Percentiles rank a stretch among this genome's conserved stretches.
These are phyloP conservation scores for Taphrina wiesneri DNA, from an alignment of 1,139 yeast species.

Conservation along the genomic window DNA sequence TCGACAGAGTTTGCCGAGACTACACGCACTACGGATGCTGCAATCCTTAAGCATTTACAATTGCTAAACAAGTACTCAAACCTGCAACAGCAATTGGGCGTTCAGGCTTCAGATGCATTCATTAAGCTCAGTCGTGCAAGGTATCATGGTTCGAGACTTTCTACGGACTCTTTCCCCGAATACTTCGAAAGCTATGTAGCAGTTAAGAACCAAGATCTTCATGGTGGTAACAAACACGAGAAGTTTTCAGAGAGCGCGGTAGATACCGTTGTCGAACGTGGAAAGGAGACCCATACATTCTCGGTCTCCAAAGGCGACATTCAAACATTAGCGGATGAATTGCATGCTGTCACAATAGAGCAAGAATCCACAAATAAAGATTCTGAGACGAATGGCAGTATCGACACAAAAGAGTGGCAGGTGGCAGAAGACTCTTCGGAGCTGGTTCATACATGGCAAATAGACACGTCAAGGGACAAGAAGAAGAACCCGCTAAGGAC, in stretches of 20 bases:
- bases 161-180: background rate
- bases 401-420: background rate
- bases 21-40: background rate
- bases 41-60: background rate
- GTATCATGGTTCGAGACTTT: background rate
- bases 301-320: too few species aligned
- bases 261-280: background rate
- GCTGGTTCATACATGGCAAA: background rate
- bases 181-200: background rate
- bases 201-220: background rate
- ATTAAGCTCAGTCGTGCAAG: constrained; percentile 1
- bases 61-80: background rate
- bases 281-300: background rate
- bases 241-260: too few species aligned
- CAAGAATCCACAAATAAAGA: background rate
- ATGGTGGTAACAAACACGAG: too few species aligned
- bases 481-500: constrained; percentile 1
- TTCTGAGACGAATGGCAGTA: too few species aligned
- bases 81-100: background rate
- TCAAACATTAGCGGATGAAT: background rate
- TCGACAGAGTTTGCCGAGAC: background rate
- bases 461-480: background rate
- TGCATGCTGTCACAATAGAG: background rate
- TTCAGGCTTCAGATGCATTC: background rate
- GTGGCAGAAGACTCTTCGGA: background rate